Evolutionary conservation across 176 grass and related monocot species (phyloP), one percentile per base, ranked within the genome.

Genomic region (Bromus sterilis): DNA sequence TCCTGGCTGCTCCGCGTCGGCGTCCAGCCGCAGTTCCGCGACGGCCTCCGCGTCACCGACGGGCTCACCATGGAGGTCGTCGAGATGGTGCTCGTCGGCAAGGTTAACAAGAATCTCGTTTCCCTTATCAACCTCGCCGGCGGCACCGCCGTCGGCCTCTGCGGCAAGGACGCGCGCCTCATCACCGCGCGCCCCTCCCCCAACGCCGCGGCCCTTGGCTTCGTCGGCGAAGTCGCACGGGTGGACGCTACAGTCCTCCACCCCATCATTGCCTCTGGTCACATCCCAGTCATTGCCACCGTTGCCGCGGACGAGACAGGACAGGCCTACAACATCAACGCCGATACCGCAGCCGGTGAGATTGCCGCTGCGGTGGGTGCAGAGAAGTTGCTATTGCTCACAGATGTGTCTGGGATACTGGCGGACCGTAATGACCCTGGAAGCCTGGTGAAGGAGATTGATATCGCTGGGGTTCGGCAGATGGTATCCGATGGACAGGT

Each of bases 271-370:
- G 18, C 33, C 14, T 64, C 44, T 11, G 85, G 85, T 1, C 87
- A 90, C 76, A 92, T 95, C 63, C 90, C 90, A 11, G 90, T 92
- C n/a, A 90, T 95, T n/a, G 89, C 93, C 46, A 90, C 89, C 11
- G 90, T 95, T 20, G 90, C 93, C 1, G 85, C 93, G 1, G 87
- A 95, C 16, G 79, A 92, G 82, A 68, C 74, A 7, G 87, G 90
- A 29, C 89, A 87, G 70, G 82, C 87, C 5, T 90, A 92, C 35
- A 95, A 95, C 28, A 86, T 95, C 63, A 95, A 95, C 58, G 93
- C 90, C 0, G 84, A 95, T 41, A 92, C 85, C 0, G 90, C 87
- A 0, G 90, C 87, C 0, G 85, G 85, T 7, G 93, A 91, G 78
- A 91, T 95, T n/a, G 93, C 93, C 0, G 87, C 93, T 2, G 87